Evolutionary conservation across 495 filamentous ascomycete genomes (phyloP).

Genomic region (Neurospora sp.): DNA sequence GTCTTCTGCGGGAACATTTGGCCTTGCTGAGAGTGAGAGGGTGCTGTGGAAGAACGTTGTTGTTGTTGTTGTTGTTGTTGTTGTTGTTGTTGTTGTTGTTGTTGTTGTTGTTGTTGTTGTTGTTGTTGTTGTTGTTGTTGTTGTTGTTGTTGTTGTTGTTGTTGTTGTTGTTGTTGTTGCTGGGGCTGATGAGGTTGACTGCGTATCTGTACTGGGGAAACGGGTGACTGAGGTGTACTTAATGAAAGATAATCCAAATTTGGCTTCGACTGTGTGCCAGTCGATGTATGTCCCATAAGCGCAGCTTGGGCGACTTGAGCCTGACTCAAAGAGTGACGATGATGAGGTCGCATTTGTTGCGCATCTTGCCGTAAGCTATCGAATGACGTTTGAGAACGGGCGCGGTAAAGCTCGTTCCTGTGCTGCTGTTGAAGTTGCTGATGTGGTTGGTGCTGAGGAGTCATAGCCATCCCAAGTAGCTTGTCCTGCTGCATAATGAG

Average conservation of each 20-base stretch:
- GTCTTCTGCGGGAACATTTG: slow-evolving; percentile 23
- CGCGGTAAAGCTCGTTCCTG: slow-evolving; percentile 20
- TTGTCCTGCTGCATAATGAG: slow-evolving; percentile 44
- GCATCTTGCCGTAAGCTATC: slow-evolving; percentile 25
- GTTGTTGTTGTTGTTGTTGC: not conserved
- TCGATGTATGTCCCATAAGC: slow-evolving; percentile 21
- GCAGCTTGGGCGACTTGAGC: slow-evolving; percentile 20
- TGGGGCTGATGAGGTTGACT: slow-evolving; percentile 23
- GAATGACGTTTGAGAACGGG: slow-evolving; percentile 31
- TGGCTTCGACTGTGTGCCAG: slow-evolving; percentile 14
- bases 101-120: slow-evolving; percentile 1
- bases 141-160: not conserved
- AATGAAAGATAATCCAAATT: slow-evolving; percentile 34
- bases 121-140: slow-evolving; percentile 10
- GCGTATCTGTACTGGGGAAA: slow-evolving; percentile 26
- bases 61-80: not conserved
- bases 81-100: slow-evolving; percentile 14
- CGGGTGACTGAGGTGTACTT: slow-evolving; percentile 18
- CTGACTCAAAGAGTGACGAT: slow-evolving; percentile 33
- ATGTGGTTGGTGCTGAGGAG: slow-evolving; percentile 11
- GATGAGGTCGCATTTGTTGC: slow-evolving; percentile 27
- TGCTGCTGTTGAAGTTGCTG: slow-evolving; percentile 16
- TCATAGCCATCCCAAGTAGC: slow-evolving; percentile 38
- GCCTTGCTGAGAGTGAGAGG: slow-evolving; percentile 8
- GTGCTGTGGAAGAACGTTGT: slow-evolving; percentile 20